Evolutionary conservation across 1,284 basidiomycete genomes (phyloP).

Genomic region (Irpex sp.): DNA sequence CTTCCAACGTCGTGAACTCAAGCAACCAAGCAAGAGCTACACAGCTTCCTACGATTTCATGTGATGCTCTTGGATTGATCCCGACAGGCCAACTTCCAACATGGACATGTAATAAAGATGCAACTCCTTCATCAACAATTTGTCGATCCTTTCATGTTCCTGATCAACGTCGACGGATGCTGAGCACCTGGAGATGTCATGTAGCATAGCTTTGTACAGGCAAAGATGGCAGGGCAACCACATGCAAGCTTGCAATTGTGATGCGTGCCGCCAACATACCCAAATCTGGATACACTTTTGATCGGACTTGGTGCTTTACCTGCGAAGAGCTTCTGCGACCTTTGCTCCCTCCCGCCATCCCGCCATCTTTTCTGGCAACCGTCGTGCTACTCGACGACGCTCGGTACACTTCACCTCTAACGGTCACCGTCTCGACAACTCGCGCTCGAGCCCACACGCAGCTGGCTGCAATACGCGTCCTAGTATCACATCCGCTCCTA

Average conservation of each 20-base stretch:
- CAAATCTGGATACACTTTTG: background rate
- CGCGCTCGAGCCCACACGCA: conserved; percentile 1
- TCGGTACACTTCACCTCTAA: background rate
- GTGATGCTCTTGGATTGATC: background rate
- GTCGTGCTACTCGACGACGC: background rate
- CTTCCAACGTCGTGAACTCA: too few relatives aligned
- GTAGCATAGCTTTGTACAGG: background rate
- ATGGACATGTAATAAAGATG: too few relatives aligned
- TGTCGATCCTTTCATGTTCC: background rate
- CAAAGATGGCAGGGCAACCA: background rate
- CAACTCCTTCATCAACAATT: background rate
- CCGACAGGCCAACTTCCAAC: too few relatives aligned
- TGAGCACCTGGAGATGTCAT: background rate
- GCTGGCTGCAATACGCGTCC: conserved; percentile 9
- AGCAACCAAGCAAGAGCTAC: too few relatives aligned
- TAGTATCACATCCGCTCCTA: background rate
- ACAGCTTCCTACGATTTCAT: background rate
- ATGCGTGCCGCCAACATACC: background rate
- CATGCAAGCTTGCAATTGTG: background rate
- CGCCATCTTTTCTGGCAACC: background rate
- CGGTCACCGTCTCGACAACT: background rate
- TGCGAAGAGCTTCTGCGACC: background rate
- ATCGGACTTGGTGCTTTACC: background rate
- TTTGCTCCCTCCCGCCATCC: background rate
- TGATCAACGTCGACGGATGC: background rate